These are phyloP conservation scores for Sporothrix euskadiensis DNA, from an alignment of 2,329 filamentous ascomycete species.

Conservation along the genomic window DNA sequence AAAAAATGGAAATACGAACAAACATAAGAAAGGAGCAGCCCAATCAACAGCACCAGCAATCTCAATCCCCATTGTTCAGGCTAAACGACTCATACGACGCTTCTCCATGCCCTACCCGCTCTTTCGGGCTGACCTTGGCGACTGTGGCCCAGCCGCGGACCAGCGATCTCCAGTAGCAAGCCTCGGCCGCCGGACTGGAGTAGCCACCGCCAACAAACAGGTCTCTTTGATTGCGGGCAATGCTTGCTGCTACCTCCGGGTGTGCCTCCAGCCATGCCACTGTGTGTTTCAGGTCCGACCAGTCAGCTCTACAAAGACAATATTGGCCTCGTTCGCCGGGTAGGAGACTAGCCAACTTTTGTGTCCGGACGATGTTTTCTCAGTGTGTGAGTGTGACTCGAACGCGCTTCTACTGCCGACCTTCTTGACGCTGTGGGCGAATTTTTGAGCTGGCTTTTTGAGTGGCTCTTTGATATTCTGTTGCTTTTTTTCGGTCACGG, in stretches of 20 bases:
- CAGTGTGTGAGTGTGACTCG: background rate
- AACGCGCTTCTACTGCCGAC: background rate
- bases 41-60: too few species aligned
- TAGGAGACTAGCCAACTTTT: conserved; percentile 43
- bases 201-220: conserved; percentile 44
- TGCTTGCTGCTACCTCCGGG: conserved; percentile 43
- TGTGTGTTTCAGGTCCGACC: conserved; percentile 48
- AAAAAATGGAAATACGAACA: background rate
- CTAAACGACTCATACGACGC: conserved; percentile 47
- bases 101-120: conserved; percentile 40
- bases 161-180: conserved; percentile 51
- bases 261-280: conserved; percentile 46
- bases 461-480: background rate
- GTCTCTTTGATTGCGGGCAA: conserved; percentile 47
- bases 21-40: background rate
- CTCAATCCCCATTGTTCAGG: conserved; percentile 36
- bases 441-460: background rate
- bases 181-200: conserved; percentile 47
- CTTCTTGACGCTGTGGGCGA: background rate
- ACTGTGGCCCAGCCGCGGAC: conserved; percentile 48
- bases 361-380: background rate
- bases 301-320: conserved; percentile 49
- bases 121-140: conserved; percentile 41
- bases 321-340: conserved; percentile 41
- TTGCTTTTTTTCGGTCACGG: background rate